phyloP scores from a whole-genome alignment of 2,329 filamentous ascomycete genomes.

The Claviceps humidiphila region DNA sequence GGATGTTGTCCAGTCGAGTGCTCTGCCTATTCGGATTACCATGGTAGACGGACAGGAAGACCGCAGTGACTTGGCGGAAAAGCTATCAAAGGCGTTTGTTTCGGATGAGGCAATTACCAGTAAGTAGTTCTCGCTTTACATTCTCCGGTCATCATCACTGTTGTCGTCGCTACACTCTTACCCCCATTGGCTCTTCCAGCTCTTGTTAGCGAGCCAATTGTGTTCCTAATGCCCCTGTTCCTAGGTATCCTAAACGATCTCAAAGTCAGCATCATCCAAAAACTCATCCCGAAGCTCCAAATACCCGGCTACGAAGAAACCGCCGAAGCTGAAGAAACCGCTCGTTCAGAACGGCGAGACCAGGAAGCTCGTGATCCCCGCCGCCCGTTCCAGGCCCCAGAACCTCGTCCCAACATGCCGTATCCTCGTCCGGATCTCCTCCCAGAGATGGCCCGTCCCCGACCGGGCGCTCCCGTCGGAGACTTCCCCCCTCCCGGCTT shows the following conservation, averaged over 20 bases:
- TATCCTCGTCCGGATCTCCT: constrained; percentile 55
- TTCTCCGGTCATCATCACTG: no score
- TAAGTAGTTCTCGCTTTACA: constrained; percentile 9
- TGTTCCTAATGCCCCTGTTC: neutral
- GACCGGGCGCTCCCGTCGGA: constrained; percentile 52
- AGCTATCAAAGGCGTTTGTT: constrained; percentile 55
- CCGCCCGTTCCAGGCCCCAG: constrained; percentile 21
- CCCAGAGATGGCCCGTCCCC: constrained; percentile 39
- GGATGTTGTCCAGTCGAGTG: constrained; percentile 56
- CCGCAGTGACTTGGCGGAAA: constrained; percentile 31
- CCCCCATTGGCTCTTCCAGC: no score
- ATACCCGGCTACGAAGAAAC: constrained; percentile 67
- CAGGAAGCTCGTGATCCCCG: constrained; percentile 25
- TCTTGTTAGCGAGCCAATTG: no score
- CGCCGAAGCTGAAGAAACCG: constrained; percentile 28
- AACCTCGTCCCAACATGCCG: constrained; percentile 49
- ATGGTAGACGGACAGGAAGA: constrained; percentile 33
- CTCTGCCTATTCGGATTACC: constrained; percentile 43
- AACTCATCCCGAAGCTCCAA: constrained; percentile 61
- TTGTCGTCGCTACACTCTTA: no score
- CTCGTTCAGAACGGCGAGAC: constrained; percentile 25
- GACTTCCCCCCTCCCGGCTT: constrained; percentile 82
- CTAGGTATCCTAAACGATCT: constrained; percentile 55
- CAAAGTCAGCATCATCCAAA: constrained; percentile 72
- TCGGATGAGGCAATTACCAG: constrained; percentile 51